These are phyloP conservation scores for Dioszegia aurantiaca DNA, from an alignment of 768 basidiomycete species.

Conservation along the genomic window DNA sequence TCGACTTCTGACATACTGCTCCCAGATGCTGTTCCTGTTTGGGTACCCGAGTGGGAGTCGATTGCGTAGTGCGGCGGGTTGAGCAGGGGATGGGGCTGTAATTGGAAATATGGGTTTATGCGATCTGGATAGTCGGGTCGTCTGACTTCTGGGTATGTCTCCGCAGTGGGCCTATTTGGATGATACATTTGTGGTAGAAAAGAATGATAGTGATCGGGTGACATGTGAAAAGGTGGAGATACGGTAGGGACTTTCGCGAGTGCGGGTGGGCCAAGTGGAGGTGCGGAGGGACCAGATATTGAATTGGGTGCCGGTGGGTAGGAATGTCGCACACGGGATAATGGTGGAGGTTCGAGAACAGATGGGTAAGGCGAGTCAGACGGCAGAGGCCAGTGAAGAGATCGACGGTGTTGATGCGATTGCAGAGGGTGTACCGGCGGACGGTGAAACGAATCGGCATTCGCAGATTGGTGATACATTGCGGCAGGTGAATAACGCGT, in stretches of 20 bases:
- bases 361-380: background rate
- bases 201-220: background rate
- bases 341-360: background rate
- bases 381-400: background rate
- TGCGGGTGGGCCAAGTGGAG: constrained; percentile 7
- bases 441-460: background rate
- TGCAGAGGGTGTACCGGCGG: background rate
- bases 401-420: background rate
- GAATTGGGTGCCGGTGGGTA: background rate
- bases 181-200: background rate
- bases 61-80: constrained; percentile 12
- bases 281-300: background rate
- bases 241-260: background rate
- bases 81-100: constrained; percentile 5
- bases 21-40: constrained; percentile 18
- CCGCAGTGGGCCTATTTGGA: background rate
- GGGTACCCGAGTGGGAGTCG: constrained; percentile 18
- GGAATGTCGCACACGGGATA: background rate
- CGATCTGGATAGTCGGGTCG: no score
- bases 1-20: constrained; percentile 17
- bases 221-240: background rate
- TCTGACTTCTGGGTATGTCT: background rate
- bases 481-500: no score
- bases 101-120: background rate
- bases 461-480: no score